A percentile compares a stretch with the other conserved stretches of the same genome.
Evolutionary conservation across 2,329 filamentous ascomycete species (phyloP).

Genomic region (Aspergillus arachidicola): DNA sequence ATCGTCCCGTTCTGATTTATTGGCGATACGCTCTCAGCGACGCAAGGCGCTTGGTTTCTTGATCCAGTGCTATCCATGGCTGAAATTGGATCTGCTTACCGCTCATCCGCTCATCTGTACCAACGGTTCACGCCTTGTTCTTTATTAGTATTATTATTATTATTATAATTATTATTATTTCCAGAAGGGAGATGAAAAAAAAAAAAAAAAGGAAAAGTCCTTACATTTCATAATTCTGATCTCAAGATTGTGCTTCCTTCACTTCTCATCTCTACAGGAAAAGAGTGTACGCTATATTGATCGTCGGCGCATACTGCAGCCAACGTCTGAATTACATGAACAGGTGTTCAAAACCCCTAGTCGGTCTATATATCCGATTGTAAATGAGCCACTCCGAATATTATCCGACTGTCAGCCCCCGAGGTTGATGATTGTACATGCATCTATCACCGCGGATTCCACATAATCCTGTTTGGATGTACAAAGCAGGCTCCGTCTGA

Average conservation of each 20-base stretch:
- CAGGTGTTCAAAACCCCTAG: conserved; percentile 5
- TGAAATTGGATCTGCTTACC: neutral
- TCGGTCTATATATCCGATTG: neutral
- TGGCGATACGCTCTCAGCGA: conserved; percentile 1
- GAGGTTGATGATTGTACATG: neutral
- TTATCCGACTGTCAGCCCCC: neutral
- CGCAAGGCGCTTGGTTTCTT: conserved; percentile 7
- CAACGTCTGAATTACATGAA: conserved; percentile 9
- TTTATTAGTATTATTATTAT: no score
- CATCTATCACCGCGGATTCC: neutral
- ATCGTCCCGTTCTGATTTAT: neutral
- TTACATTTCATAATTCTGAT: neutral
- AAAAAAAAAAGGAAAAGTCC: neutral
- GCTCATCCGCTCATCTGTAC: neutral
- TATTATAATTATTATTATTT: neutral
- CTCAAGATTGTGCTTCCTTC: neutral
- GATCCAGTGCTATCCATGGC: neutral
- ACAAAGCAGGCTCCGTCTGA: neutral
- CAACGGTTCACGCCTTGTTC: neutral
- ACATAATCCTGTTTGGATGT: neutral
- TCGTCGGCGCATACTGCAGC: conserved; percentile 1
- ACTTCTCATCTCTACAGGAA: neutral
- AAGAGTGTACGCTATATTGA: neutral
- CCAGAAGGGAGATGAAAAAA: neutral
- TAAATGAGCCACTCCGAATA: neutral